phyloP scores from a whole-genome alignment of 2,329 filamentous ascomycete genomes.

The Pseudogymnoascus sp. region DNA sequence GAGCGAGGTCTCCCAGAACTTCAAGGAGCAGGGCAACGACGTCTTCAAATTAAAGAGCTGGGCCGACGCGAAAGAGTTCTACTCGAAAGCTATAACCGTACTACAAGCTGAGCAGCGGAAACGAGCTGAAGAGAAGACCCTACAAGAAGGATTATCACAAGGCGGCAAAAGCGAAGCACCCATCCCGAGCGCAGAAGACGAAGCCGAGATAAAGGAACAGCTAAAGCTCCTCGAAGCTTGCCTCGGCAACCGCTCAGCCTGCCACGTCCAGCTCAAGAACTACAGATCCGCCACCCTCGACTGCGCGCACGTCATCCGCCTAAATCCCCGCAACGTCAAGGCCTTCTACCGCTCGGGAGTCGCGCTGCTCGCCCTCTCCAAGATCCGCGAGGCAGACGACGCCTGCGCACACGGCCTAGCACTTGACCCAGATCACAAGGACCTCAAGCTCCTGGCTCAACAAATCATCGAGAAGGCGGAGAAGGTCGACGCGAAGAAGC shows the following conservation, averaged over 20 bases:
- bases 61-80: conserved; percentile 84
- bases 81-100: conserved; percentile 75
- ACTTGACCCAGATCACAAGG: conserved; percentile 62
- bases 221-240: conserved; percentile 64
- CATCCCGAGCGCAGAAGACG: conserved; percentile 12
- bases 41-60: conserved; percentile 67
- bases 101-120: conserved; percentile 57
- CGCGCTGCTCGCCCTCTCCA: conserved; percentile 72
- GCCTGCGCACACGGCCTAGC: conserved; percentile 66
- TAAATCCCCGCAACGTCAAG: conserved; percentile 80
- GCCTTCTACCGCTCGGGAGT: conserved; percentile 79
- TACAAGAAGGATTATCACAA: conserved; percentile 11
- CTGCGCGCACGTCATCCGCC: conserved; percentile 68
- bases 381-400: conserved; percentile 72
- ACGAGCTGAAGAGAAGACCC: conserved; percentile 33
- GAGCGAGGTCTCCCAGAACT: conserved; percentile 72
- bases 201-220: conserved; percentile 45
- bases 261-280: conserved; percentile 82
- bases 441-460: conserved; percentile 54
- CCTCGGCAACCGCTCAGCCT: conserved; percentile 81
- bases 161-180: conserved; percentile 36
- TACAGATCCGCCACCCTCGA: conserved; percentile 81
- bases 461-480: conserved; percentile 57
- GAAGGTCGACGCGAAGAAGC: conserved; percentile 47
- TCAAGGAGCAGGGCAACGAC: conserved; percentile 91